Base-by-base conservation (phyloP, 495 filamentous ascomycete genomes). In the Neurospora terricola region DNA sequence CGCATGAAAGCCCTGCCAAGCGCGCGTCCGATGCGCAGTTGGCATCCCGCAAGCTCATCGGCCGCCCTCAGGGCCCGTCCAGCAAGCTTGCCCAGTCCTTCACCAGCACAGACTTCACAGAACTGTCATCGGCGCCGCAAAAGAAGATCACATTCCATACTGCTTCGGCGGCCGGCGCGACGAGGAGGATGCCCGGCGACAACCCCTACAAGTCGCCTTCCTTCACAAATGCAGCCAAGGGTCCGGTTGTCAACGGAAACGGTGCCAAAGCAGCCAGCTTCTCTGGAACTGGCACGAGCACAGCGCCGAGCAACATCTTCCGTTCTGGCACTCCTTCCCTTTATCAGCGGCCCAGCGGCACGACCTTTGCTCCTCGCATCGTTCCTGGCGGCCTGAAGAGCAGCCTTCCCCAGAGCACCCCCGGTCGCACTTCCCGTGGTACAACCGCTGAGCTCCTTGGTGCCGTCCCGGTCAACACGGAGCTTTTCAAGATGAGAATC, bases 401-500 rank as follows among this genome's bases (percentile, higher is more conserved):
- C 76, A 77, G 78, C 69, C 81, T 83, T 73, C 81, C 81, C 5
- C 81, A 80, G 16, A 76, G 73, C 69, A 81, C 77, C 2, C 80
- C 80, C n/a, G 80, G 77, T 11, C 75, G 74, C 36, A 72, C 77
- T 5, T 71, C 75, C 18, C 78, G 81, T 7, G 79, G 75, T 36
- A 72, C 78, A 7, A 76, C 71, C 1, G 76, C 78, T 12, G 78
- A 80, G 23, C 43, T 80, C 23, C 78, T 70, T 48, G 75, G 77
- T 7, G 76, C 79, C 45, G 78, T 82, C 45, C 79, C 78, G 21
- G 34, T 77, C 4, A 80, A 83, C 6, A 77, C 77, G 14, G 83
- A 86, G 71, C 81, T 82, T 21, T 87, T 87, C 75, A 78, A 80
- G 74, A 82, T 86, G 83, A 80, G 80, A 54, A 87, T 87, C 37